These are phyloP conservation scores for Cladophialophora chaetospira DNA, from an alignment of 2,329 filamentous ascomycete genomes.

Conservation along the genomic window DNA sequence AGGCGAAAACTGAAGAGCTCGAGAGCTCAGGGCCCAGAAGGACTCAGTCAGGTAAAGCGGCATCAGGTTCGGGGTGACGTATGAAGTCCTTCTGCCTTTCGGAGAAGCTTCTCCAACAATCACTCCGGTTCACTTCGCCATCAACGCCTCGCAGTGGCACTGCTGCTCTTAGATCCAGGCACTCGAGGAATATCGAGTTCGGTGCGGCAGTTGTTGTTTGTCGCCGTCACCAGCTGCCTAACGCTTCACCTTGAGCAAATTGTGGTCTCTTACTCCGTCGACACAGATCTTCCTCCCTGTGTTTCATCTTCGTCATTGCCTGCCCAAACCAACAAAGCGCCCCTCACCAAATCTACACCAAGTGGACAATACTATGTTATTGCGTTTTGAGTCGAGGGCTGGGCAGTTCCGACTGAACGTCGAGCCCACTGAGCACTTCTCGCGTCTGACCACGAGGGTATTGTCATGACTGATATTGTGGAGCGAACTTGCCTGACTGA, in stretches of 20 bases:
- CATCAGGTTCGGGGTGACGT: neutral
- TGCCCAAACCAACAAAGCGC: too few relatives aligned
- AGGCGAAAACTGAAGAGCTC: neutral
- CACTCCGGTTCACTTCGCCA: neutral
- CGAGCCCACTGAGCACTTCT: constrained; percentile 72
- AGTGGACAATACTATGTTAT: constrained; percentile 61
- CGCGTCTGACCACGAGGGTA: constrained; percentile 54
- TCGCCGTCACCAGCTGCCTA: neutral
- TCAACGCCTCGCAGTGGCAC: neutral
- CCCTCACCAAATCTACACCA: neutral
- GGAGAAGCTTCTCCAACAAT: constrained; percentile 3
- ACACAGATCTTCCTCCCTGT: neutral
- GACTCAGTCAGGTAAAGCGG: too few relatives aligned
- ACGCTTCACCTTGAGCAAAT: neutral
- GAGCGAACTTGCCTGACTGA: neutral
- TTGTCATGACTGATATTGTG: neutral
- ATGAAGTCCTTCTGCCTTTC: neutral
- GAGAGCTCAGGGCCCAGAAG: too few relatives aligned
- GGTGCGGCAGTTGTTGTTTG: too few relatives aligned
- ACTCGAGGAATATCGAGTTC: too few relatives aligned
- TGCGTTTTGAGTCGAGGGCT: constrained; percentile 86
- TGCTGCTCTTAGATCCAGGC: too few relatives aligned
- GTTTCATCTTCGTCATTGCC: neutral
- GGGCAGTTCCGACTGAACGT: constrained; percentile 86
- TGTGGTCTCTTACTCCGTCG: neutral